phyloP scores from a whole-genome alignment of 2,329 filamentous ascomycete genomes.

The Cordyceps militaris region DNA sequence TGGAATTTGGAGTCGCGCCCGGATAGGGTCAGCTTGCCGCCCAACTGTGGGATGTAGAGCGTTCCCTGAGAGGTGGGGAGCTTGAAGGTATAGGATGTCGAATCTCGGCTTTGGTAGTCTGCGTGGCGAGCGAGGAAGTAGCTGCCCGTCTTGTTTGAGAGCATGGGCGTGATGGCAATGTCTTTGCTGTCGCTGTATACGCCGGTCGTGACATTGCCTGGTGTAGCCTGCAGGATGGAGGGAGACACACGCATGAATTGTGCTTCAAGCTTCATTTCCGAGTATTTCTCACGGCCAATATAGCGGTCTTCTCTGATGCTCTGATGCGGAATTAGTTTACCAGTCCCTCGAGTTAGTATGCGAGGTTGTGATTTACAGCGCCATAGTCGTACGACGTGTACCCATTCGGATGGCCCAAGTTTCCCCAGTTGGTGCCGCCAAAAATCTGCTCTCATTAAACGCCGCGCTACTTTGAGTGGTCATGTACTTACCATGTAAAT shows the following conservation, averaged over 20 bases:
- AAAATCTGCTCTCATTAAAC: slow-evolving; percentile 39
- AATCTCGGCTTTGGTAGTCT: slow-evolving; percentile 51
- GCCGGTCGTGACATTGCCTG: slow-evolving; percentile 42
- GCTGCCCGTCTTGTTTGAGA: slow-evolving; percentile 43
- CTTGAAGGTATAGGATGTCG: slow-evolving; percentile 56
- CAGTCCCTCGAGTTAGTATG: background rate
- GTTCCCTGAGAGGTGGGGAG: slow-evolving; percentile 52
- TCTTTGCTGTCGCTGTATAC: slow-evolving; percentile 44
- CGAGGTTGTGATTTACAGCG: slow-evolving; percentile 25
- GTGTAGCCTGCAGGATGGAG: slow-evolving; percentile 55
- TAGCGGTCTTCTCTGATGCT: slow-evolving; percentile 61
- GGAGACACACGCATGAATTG: slow-evolving; percentile 70
- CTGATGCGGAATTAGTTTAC: slow-evolving; percentile 4
- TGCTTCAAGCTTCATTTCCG: slow-evolving; percentile 67
- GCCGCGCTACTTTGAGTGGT: background rate
- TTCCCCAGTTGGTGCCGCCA: slow-evolving; percentile 81
- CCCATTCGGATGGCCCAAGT: slow-evolving; percentile 61
- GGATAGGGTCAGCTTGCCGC: slow-evolving; percentile 48
- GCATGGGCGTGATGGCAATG: slow-evolving; percentile 55
- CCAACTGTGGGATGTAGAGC: slow-evolving; percentile 52
- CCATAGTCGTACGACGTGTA: slow-evolving; percentile 54
- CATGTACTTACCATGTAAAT: slow-evolving; percentile 60
- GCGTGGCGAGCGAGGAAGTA: slow-evolving; percentile 65
- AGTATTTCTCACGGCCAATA: slow-evolving; percentile 68
- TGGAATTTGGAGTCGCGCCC: slow-evolving; percentile 62